Percentiles rank a stretch among this genome's conserved stretches.
Evolutionary conservation across 352 stramenopile species (phyloP).

Genomic region (Phytophthora foliorum): DNA sequence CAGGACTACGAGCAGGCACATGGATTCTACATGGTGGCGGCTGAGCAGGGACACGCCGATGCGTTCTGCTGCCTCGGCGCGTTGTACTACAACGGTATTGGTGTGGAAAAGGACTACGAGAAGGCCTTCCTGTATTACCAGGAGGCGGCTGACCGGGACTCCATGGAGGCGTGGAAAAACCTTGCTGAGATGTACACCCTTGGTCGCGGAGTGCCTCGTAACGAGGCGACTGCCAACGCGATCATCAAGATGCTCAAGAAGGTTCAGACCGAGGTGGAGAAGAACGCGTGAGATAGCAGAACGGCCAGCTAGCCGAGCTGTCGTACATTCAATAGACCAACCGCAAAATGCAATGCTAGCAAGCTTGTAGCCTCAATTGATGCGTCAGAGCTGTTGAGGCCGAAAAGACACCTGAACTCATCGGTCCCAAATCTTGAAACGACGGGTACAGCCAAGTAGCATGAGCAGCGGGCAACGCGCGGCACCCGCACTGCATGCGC

Average conservation of each 20-base stretch:
- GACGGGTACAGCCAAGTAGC: slow-evolving; percentile 6
- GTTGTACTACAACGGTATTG: slow-evolving; percentile 82
- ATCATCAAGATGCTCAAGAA: slow-evolving; percentile 91
- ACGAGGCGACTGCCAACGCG: slow-evolving; percentile 78
- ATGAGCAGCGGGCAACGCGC: slow-evolving; percentile 19
- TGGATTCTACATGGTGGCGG: slow-evolving; percentile 76
- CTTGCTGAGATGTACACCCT: slow-evolving; percentile 89
- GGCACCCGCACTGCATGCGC: slow-evolving; percentile 4
- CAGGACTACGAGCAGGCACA: slow-evolving; percentile 76
- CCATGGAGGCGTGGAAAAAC: slow-evolving; percentile 91
- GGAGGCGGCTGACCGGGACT: slow-evolving; percentile 83
- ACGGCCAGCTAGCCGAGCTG: not conserved
- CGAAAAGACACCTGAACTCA: slow-evolving; percentile 22
- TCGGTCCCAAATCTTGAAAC: slow-evolving; percentile 32
- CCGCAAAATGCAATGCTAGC: not conserved
- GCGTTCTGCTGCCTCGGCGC: slow-evolving; percentile 85
- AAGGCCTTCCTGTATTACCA: slow-evolving; percentile 91
- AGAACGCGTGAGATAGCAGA: slow-evolving; percentile 20
- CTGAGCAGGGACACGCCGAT: slow-evolving; percentile 71
- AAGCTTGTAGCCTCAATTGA: slow-evolving; percentile 1
- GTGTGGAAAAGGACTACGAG: slow-evolving; percentile 74
- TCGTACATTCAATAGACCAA: slow-evolving; percentile 8
- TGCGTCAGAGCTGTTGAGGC: not conserved
- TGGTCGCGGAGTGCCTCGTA: slow-evolving; percentile 79
- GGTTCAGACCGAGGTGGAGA: slow-evolving; percentile 44